Conservation (phyloP, 345 rosid genomes). For the Trapa bicornis region DNA sequence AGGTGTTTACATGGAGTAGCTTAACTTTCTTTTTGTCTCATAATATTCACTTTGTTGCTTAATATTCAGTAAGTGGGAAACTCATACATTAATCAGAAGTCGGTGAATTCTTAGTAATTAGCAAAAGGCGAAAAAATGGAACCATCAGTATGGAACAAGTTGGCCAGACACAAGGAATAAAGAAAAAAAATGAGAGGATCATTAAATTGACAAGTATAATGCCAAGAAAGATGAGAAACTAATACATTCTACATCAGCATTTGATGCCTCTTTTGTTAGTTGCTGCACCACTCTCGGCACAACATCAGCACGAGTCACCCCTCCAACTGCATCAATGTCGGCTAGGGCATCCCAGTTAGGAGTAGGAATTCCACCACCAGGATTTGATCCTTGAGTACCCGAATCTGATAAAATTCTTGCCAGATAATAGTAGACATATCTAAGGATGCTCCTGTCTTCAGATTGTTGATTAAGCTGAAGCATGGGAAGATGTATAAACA, state of each 20-base stretch:
- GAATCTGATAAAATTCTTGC: conserved; percentile 90
- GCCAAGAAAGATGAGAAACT: conserved; percentile 5
- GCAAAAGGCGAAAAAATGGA: not conserved
- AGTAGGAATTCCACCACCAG: conserved; percentile 98
- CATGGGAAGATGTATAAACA: conserved; percentile 3
- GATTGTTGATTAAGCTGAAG: conserved; percentile 93
- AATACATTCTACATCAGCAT: conserved; percentile 72
- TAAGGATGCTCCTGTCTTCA: conserved; percentile 80
- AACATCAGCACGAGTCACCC: conserved; percentile 98
- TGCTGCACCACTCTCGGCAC: conserved; percentile 77
- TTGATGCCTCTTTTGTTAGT: conserved; percentile 67
- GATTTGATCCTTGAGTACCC: conserved; percentile 69
- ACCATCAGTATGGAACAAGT: not conserved
- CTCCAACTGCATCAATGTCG: conserved; percentile 93
- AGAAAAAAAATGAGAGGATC: not conserved
- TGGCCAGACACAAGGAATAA: not conserved
- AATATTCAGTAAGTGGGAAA: not conserved
- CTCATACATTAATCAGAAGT: not conserved
- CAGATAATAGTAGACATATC: conserved; percentile 97
- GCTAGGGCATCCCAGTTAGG: conserved; percentile 99
- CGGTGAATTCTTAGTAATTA: not conserved
- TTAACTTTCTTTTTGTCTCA: not conserved
- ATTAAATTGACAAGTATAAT: not conserved
- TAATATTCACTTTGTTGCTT: not conserved
- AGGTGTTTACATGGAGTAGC: not conserved